These are phyloP conservation scores for Podospora tetraspora DNA, from an alignment of 495 filamentous ascomycete genomes.

Conservation along the genomic window DNA sequence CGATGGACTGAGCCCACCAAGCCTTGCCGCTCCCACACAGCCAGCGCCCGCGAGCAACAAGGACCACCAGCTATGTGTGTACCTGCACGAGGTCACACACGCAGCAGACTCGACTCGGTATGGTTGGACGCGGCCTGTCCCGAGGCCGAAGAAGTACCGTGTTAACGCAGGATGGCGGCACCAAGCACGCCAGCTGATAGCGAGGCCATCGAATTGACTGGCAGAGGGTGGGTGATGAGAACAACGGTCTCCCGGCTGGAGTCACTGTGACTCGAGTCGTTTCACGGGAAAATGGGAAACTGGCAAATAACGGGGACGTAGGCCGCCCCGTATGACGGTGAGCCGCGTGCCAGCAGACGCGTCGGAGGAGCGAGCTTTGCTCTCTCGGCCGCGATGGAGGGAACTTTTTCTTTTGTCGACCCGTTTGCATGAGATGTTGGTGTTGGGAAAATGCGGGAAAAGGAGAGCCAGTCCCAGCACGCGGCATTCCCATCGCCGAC, in stretches of 20 bases:
- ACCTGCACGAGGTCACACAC: conserved; percentile 20
- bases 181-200: conserved; percentile 5
- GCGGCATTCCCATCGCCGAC: background rate
- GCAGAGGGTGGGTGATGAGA: background rate
- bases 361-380: conserved; percentile 4
- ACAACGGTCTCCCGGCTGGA: conserved; percentile 1
- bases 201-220: conserved; percentile 8
- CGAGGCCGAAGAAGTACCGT: conserved; percentile 7
- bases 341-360: conserved; percentile 17
- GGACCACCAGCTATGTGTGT: background rate
- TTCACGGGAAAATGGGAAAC: conserved; percentile 5
- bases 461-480: background rate
- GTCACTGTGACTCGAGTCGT: conserved; percentile 10
- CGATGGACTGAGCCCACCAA: conserved; percentile 1
- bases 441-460: conserved; percentile 27
- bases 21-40: conserved; percentile 3
- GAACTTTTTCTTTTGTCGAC: conserved; percentile 10
- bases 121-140: conserved; percentile 13
- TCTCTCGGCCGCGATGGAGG: conserved; percentile 7
- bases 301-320: conserved; percentile 3
- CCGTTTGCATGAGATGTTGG: conserved; percentile 18
- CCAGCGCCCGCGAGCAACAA: conserved; percentile 5
- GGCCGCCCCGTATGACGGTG: conserved; percentile 8
- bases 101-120: conserved; percentile 12
- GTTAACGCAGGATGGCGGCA: background rate